Evolutionary conservation across 768 basidiomycete species (phyloP), one percentile per base, ranked within the genome.

Genomic region (Mrakia blollopis): DNA sequence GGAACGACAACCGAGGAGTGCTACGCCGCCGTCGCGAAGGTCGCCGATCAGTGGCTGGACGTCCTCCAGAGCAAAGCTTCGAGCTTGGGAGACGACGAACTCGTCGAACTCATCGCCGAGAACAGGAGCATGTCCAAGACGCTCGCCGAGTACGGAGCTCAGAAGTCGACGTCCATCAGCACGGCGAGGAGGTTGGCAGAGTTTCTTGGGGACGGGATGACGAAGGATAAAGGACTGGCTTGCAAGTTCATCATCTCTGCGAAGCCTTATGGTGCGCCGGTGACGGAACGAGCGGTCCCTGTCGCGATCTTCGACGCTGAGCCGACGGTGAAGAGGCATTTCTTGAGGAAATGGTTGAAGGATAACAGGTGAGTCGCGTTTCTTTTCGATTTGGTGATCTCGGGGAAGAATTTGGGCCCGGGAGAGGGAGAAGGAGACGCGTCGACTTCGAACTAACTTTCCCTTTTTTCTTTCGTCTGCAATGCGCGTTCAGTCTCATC

Each of bases 201-300:
- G 83, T 98, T 99, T 85, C 85, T 99, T 75, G 97, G 97, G 44
- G 90, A 94, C 82, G 92, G 94, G 81, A 99, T 99, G 97, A 95
- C 98, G 81, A 98, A 98, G 84, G 97, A 98, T 85, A 99, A 98
- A 83, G 97, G 97, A 76, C 89, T 99, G 25, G 93, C 97, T 13
- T 98, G 97, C 87, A 94, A 94, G 82, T 99, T 99, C 85, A 94
- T 99, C 86, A 98, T 99, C 81, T 98, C 96, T 35, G 91, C 91
- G 3, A 92, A 91, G 81, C 97, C 97, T 2, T 85, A 87, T 23
- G 95, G 95, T 2, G 92, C 96, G 0, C 94, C 97, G 1, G 94
- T 99, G 79, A 98, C 97, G 7, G 97, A 98, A 78, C 90, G 97
- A 68, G 97, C 96, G 13, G 89, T 99, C 65, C 97, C 97, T 7